Evolutionary conservation across 1,284 basidiomycete species (phyloP).

Genomic region (Leccinum pachyderme): DNA sequence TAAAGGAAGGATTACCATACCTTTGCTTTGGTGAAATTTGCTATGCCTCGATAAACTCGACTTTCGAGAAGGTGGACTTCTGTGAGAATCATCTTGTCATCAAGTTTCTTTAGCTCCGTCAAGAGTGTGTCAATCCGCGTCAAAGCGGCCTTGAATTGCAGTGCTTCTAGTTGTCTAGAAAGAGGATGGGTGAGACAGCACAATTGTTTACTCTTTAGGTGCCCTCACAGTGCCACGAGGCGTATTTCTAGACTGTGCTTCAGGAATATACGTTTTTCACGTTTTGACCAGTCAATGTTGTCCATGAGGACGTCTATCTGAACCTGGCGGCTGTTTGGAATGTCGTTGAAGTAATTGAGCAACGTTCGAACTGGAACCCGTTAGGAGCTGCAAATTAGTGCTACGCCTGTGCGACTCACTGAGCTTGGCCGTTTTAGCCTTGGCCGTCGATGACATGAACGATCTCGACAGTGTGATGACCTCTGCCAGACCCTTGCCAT

Average conservation of each 20-base stretch:
- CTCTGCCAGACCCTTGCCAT: constrained; percentile 82
- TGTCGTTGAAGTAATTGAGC: constrained; percentile 83
- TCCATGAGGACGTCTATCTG: constrained; percentile 88
- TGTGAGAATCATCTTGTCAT: constrained; percentile 98
- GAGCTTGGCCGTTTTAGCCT: constrained; percentile 97
- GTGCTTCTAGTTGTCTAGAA: constrained; percentile 71
- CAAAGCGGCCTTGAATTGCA: constrained; percentile 79
- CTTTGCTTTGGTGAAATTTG: constrained; percentile 95
- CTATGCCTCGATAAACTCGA: constrained; percentile 85
- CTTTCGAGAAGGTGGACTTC: constrained; percentile 96
- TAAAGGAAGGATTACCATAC: constrained; percentile 36
- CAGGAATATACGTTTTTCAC: constrained; percentile 92
- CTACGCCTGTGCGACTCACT: constrained; percentile 50
- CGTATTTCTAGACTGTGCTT: constrained; percentile 94
- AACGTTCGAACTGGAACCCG: constrained; percentile 75
- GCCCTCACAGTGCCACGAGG: constrained; percentile 73
- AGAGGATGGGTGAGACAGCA: constrained; percentile 1
- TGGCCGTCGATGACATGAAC: constrained; percentile 94
- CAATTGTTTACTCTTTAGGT: background rate
- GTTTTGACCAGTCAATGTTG: constrained; percentile 91
- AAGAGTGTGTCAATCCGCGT: constrained; percentile 82
- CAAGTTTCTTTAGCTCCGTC: constrained; percentile 87
- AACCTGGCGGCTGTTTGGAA: constrained; percentile 73
- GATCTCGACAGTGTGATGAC: constrained; percentile 85
- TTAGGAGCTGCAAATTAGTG: background rate